Conservation (phyloP, 2,329 filamentous ascomycete genomes). For the Apiospora arundinis region DNA sequence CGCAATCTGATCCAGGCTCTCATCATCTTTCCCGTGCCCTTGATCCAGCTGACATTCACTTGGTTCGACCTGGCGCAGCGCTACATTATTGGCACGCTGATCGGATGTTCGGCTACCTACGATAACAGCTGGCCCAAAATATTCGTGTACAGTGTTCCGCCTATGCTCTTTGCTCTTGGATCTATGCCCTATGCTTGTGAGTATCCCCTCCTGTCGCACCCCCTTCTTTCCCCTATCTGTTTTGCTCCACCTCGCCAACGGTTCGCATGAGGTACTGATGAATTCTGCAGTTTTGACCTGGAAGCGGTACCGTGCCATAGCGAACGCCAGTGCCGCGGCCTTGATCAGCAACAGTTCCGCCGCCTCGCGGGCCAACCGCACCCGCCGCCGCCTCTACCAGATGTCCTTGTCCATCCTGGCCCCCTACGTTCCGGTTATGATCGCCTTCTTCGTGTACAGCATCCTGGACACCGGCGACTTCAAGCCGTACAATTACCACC, state of each 20-base stretch:
- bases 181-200: constrained; percentile 57
- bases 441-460: constrained; percentile 50
- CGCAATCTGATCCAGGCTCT: constrained; percentile 55
- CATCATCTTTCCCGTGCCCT: constrained; percentile 61
- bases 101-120: constrained; percentile 55
- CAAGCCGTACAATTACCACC: constrained; percentile 47
- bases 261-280: not conserved
- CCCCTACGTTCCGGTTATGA: constrained; percentile 56
- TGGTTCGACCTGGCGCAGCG: constrained; percentile 55
- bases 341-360: constrained; percentile 49
- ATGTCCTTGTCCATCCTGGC: constrained; percentile 60
- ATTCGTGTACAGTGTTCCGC: constrained; percentile 55
- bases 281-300: constrained; percentile 47
- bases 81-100: constrained; percentile 56
- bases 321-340: constrained; percentile 47
- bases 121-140: constrained; percentile 55
- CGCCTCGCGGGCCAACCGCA: constrained; percentile 51
- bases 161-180: constrained; percentile 49
- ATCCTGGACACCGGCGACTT: constrained; percentile 39
- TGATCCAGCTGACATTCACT: constrained; percentile 55
- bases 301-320: constrained; percentile 53
- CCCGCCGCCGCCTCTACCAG: constrained; percentile 60
- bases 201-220: constrained; percentile 31
- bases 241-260: not conserved
- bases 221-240: not conserved